Conservation (phyloP, 2,329 filamentous ascomycete genomes). For the Ampelomyces quisqualis region DNA sequence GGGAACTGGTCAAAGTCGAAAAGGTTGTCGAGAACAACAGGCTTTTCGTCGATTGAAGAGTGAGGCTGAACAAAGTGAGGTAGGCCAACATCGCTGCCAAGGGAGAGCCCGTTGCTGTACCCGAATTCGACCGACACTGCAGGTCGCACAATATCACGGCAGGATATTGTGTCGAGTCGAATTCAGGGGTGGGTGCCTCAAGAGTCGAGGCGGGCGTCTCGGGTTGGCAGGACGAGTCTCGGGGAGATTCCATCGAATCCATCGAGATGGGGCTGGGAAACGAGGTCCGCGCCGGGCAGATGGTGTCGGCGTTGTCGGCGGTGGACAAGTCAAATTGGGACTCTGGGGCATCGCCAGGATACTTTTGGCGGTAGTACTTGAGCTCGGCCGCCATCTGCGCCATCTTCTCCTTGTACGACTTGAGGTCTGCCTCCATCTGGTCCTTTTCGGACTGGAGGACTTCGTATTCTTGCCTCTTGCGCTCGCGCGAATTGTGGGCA, state of each 20-base stretch:
- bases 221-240: conserved; percentile 41
- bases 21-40: conserved; percentile 37
- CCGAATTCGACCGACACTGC: conserved; percentile 89
- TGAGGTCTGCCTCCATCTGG: conserved; percentile 63
- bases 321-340: conserved; percentile 25
- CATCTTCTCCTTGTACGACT: conserved; percentile 54
- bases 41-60: conserved; percentile 44
- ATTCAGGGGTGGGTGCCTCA: conserved; percentile 54
- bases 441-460: conserved; percentile 68
- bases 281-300: conserved; percentile 41
- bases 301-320: conserved; percentile 29
- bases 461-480: conserved; percentile 88
- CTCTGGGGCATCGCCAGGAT: conserved; percentile 32
- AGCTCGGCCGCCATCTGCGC: conserved; percentile 55
- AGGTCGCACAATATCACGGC: conserved; percentile 99
- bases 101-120: conserved; percentile 22
- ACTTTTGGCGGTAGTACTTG: conserved; percentile 36
- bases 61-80: conserved; percentile 41
- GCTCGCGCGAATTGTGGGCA: conserved; percentile 93
- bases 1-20: conserved; percentile 47
- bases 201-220: conserved; percentile 43
- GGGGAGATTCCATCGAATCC: conserved; percentile 44
- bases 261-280: conserved; percentile 42
- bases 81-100: conserved; percentile 38
- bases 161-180: conserved; percentile 99